Evolutionary conservation across 2,329 filamentous ascomycete species (phyloP), one percentile per base, ranked within the genome.

Genomic region (Thermochaetoides dissita): DNA sequence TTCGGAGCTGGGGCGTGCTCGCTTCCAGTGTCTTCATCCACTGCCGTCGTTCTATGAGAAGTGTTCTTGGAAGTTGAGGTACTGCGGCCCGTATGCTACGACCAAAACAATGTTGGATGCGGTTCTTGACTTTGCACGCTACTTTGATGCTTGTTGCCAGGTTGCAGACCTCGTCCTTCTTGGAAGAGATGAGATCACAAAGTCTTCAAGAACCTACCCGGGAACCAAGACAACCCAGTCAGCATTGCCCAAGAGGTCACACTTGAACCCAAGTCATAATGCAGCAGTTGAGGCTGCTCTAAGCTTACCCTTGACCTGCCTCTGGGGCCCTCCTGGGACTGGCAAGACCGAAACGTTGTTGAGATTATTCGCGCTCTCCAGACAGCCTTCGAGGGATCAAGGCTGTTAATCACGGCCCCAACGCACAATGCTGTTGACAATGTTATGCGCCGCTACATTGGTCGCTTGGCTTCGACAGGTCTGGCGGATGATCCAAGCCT

Each of bases 351-450:
- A 63, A 32, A 66, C 63, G 59, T 65, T 6, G 59, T 64, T 1
- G 53, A 57, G 17, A 62, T 66, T 28, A 50, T 67, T 10, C 46
- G 49, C 4, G 53, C 55, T 4, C 39, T 66, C n/a, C 53, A 60
- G 17, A 41, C 41, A 6, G 40, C 43, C 11, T 43, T 58, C 6
- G 43, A 48, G 1, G 44, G 53, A 5, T 50, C 46, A 1, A 48
- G 58, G 2, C 53, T 66, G 28, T 50, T 67, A 0, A 57, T 67
- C 6, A 59, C 62, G 6, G 64, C 64, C 0, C 64, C 64, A 9
- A 67, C 63, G 0, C 64, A 68, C 44, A 66, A 65, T 42, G 63
- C 64, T 8, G 63, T 68, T 0, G 63, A 67, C 36, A 67, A 67
- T 34, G 55, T 67, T 4, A 55, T 68, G 54, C 41, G 57, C 7